Percentiles rank a stretch among this genome's conserved stretches.
These are phyloP conservation scores for Xylaria hypoxylon DNA, from an alignment of 2,329 filamentous ascomycete genomes.

Conservation along the genomic window DNA sequence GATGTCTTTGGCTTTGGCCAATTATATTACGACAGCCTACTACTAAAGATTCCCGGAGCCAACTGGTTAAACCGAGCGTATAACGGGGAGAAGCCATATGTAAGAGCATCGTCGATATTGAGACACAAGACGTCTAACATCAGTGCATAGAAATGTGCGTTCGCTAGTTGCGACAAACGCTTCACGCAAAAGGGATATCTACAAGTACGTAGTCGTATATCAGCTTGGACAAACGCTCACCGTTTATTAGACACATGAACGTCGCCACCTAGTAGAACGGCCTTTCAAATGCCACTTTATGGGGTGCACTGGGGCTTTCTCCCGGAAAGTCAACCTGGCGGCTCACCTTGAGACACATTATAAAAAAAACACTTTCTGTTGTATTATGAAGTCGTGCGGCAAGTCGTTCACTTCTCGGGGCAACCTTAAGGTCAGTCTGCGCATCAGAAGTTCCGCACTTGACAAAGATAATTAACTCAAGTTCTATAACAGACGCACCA, in stretches of 20 bases:
- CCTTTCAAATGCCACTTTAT: constrained; percentile 74
- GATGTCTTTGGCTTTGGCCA: no score
- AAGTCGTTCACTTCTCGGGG: constrained; percentile 92
- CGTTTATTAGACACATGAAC: constrained; percentile 77
- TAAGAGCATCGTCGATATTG: constrained; percentile 60
- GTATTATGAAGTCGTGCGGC: constrained; percentile 83
- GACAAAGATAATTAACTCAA: constrained; percentile 17
- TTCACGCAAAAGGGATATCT: constrained; percentile 94
- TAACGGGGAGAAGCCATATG: constrained; percentile 90
- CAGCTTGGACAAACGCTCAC: constrained; percentile 32
- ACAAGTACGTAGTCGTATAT: constrained; percentile 67
- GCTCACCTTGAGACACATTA: constrained; percentile 86
- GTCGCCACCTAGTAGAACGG: constrained; percentile 87
- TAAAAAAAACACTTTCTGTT: constrained; percentile 81
- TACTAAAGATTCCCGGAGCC: no score
- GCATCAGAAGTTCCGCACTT: background rate
- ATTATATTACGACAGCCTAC: no score
- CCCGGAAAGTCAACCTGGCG: constrained; percentile 86
- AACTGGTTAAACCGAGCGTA: constrained; percentile 86
- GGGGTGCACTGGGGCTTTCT: constrained; percentile 80
- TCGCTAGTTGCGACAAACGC: constrained; percentile 67
- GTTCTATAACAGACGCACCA: constrained; percentile 67
- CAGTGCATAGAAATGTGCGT: constrained; percentile 39
- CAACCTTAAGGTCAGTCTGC: constrained; percentile 80
- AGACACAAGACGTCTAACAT: constrained; percentile 17